Percentiles rank a stretch among this genome's conserved stretches.
Conservation (phyloP, 2,329 filamentous ascomycete genomes). For the Aspergillus sergii region DNA sequence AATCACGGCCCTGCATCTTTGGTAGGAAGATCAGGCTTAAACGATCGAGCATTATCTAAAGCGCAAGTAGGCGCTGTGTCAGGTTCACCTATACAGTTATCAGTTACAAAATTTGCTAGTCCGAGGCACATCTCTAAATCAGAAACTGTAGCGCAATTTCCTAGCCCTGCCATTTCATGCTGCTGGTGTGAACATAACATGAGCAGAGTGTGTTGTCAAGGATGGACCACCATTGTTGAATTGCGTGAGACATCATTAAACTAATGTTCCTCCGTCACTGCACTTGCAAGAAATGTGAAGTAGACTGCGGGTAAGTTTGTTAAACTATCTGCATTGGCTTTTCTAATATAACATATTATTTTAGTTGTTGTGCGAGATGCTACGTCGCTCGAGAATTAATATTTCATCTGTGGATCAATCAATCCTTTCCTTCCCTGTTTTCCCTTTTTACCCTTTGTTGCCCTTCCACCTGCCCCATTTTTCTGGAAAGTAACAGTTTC, state of each 20-base stretch:
- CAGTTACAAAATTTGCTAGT: background rate
- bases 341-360: background rate
- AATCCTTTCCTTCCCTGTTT: background rate
- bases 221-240: slow-evolving; percentile 68
- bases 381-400: background rate
- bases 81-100: slow-evolving; percentile 4
- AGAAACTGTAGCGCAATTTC: background rate
- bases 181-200: slow-evolving; percentile 74
- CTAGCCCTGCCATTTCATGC: slow-evolving; percentile 57
- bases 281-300: background rate
- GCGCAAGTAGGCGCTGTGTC: background rate
- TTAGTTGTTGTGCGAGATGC: background rate
- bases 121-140: slow-evolving; percentile 14
- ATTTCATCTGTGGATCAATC: background rate
- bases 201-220: slow-evolving; percentile 69
- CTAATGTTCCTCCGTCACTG: background rate
- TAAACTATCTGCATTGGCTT: background rate
- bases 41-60: background rate
- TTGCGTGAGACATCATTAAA: slow-evolving; percentile 59
- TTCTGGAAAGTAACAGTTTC: background rate
- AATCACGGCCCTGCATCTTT: background rate
- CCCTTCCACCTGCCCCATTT: background rate
- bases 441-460: background rate
- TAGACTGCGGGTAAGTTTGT: background rate
- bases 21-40: background rate